Base-by-base conservation (phyloP, 352 stramenopile species). In the Peronospora farinosa region DNA sequence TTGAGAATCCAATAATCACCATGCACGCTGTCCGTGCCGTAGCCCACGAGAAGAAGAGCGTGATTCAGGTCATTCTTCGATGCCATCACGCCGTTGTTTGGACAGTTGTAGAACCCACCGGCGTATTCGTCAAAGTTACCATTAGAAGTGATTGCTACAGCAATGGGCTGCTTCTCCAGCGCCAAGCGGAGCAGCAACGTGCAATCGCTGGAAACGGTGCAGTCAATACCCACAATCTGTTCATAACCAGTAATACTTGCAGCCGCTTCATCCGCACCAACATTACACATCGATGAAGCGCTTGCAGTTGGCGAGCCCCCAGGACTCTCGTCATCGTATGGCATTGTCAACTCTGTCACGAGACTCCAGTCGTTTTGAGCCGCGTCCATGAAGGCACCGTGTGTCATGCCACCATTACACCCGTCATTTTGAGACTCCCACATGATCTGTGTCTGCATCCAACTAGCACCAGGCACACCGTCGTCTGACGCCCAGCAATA, bases 1-100 rank as follows among this genome's bases (percentile, higher is more conserved):
- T 90, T 90, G 12, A 90, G 41, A 30, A 90, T 86, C 79, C 79
- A 90, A 54, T 88, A 90, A 54, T 88, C 77, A 2, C 79, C 77
- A 1, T 61, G 57, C 1, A 55, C 65, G 2, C 57, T 36, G 31
- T 86, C 75, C 10, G 66, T 85, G 49, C 72, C 79, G 48, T 91
- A 91, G 23, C 79, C 79, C 1, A 91, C 79, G 13, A 91, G 72
- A 36, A 91, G 9, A 21, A 91, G 54, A 8, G 79, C 79, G 49
- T 91, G 77, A 51, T 91, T 87, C 43, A 91, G 68, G 25, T 86
- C 62, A 42, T 83, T 63, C 47, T 86, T 86, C 0, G 69, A 78
- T n/a, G 69, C 61, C 36, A 91, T 57, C 10, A 54, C 57, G 25
- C 78, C 78, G 44, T 69, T 47, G 67, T 88, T 86, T 10, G 74